Base-by-base conservation (phyloP, 345 rosid species). In the Sonneratia caseolaris region DNA sequence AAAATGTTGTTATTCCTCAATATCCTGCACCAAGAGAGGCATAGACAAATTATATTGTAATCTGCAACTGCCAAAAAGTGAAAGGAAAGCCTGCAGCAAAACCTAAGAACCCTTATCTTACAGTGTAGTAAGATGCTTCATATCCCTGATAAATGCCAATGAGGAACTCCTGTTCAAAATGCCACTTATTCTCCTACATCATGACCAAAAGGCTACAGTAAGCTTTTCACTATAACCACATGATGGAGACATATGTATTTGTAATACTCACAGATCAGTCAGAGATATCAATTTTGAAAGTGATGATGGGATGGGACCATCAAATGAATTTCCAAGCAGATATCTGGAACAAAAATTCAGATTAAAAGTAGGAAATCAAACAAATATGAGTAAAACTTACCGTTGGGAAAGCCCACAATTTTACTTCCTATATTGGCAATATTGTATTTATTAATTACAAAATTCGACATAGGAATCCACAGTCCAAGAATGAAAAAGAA, bases 101-200 rank as follows among this genome's bases (percentile, higher is more conserved):
- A 43, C 37, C 67, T 47, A 61, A 51, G 5, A 5, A 37, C 47
- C 10, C 62, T 72, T 49, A 40, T 66, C 70, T 66, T 73, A 73
- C 75, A 73, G 61, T 38, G 14, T 37, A 16, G 37, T 53, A 10
- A 73, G 75, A 37, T 66, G 38, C 70, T 67, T 73, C 70, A 66
- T 48, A 57, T 73, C 75, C 40, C 16, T 42, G 37, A 73, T 67
- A 55, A 73, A 73, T 22, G 37, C 64, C 7, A 73, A 64, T 13
- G 71, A 65, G 21, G 75, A 73, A 65, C 32, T 38, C 64, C 75
- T 65, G 36, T 40, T 73, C 16, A 47, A 45, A 36, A 73, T 49
- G 24, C 67, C 75, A 3, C 69, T 61, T 66, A 66, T 55, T 66
- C 64, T 73, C 75, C 75, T 73, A 53, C 55, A 68, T 68, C 37